Evolutionary conservation across 2,329 filamentous ascomycete species (phyloP).

Genomic region (Sporothrix inflata): DNA sequence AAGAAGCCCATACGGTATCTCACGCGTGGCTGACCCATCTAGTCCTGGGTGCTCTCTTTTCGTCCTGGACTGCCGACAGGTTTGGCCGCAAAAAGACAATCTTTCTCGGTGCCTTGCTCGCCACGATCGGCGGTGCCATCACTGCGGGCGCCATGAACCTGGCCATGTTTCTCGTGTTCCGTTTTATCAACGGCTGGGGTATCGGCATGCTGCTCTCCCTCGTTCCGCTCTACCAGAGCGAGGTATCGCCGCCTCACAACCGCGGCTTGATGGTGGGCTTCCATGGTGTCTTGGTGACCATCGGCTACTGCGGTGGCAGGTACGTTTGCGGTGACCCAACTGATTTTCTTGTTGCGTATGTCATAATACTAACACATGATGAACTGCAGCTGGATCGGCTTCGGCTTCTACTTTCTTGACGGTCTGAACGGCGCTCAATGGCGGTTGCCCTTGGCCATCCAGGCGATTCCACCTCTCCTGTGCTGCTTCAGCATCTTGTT

Average conservation of each 20-base stretch:
- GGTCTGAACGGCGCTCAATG: conserved; percentile 38
- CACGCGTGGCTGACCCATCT: too few species aligned
- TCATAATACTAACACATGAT: conserved; percentile 31
- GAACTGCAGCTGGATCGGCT: conserved; percentile 30
- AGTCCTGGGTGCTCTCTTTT: conserved; percentile 13
- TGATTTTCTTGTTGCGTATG: too few species aligned
- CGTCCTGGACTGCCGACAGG: conserved; percentile 2
- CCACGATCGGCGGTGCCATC: conserved; percentile 36
- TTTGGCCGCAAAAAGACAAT: conserved; percentile 46
- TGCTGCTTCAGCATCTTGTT: conserved; percentile 43
- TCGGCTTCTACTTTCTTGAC: conserved; percentile 15
- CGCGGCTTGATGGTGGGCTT: conserved; percentile 24
- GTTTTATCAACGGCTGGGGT: conserved; percentile 30
- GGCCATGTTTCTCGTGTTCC: conserved; percentile 39
- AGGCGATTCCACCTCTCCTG: conserved; percentile 38
- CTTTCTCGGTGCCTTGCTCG: conserved; percentile 41
- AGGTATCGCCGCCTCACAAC: conserved; percentile 43
- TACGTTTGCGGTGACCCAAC: neutral
- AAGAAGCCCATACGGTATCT: neutral
- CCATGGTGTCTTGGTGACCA: conserved; percentile 40
- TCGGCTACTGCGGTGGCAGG: conserved; percentile 39
- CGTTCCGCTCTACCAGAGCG: conserved; percentile 36
- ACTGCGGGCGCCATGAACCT: conserved; percentile 39
- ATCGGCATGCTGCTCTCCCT: conserved; percentile 38
- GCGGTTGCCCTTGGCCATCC: conserved; percentile 43